phyloP scores from a whole-genome alignment of 495 filamentous ascomycete genomes.

The Lasiosphaeria miniovina region DNA sequence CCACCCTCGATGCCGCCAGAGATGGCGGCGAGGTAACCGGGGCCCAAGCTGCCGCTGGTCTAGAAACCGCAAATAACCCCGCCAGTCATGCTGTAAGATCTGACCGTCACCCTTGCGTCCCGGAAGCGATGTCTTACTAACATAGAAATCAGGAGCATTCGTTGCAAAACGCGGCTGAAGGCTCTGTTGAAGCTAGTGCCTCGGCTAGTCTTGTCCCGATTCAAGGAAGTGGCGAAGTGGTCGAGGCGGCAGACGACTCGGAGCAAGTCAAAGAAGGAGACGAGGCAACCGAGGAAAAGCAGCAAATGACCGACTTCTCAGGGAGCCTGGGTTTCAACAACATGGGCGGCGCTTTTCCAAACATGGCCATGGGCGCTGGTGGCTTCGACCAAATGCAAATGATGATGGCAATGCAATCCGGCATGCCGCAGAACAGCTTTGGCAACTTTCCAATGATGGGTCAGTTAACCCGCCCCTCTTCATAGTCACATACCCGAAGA shows the following conservation, averaged over 20 bases:
- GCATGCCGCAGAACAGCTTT: slow-evolving; percentile 63
- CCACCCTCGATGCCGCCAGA: slow-evolving; percentile 17
- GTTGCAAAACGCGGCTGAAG: slow-evolving; percentile 3
- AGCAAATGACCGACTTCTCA: slow-evolving; percentile 29
- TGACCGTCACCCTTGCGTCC: background rate
- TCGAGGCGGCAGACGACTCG: slow-evolving; percentile 22
- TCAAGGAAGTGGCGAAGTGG: slow-evolving; percentile 18
- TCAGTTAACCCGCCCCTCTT: slow-evolving; percentile 45
- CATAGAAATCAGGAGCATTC: slow-evolving; percentile 15
- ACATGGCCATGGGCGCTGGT: slow-evolving; percentile 63
- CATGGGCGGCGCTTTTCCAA: slow-evolving; percentile 54
- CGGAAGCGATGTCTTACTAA: slow-evolving; percentile 9
- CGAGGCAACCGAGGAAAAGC: slow-evolving; percentile 31
- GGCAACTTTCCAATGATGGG: slow-evolving; percentile 78
- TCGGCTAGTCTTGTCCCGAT: slow-evolving; percentile 8
- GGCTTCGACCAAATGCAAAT: slow-evolving; percentile 72
- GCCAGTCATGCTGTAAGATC: slow-evolving; percentile 12
- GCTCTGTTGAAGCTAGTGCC: slow-evolving; percentile 7
- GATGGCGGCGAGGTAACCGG: slow-evolving; percentile 6
- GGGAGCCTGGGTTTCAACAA: slow-evolving; percentile 40
- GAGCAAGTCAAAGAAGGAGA: slow-evolving; percentile 29
- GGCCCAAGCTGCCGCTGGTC: background rate
- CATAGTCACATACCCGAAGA: slow-evolving; percentile 17
- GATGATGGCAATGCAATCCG: slow-evolving; percentile 70
- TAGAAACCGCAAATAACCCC: background rate